These are phyloP conservation scores for Blepharisma stoltei DNA, from an alignment of 73 alveolate species.

Conservation along the genomic window DNA sequence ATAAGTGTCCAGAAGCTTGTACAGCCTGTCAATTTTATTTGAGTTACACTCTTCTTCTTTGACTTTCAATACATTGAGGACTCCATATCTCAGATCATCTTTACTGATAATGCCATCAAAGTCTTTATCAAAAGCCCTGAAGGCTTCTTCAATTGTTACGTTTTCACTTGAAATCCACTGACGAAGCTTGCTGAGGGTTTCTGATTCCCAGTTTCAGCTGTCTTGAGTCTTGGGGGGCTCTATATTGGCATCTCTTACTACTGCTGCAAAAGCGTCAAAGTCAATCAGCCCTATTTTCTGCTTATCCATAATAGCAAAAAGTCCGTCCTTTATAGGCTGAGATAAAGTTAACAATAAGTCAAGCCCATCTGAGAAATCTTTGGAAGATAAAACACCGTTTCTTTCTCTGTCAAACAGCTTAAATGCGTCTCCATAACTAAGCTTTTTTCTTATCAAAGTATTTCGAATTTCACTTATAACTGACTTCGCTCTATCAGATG, in stretches of 20 bases:
- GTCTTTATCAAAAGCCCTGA: slow-evolving; percentile 76
- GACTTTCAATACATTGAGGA: slow-evolving; percentile 58
- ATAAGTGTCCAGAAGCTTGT: slow-evolving; percentile 69
- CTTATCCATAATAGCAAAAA: slow-evolving; percentile 80
- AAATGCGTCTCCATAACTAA: slow-evolving; percentile 54
- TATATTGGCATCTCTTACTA: slow-evolving; percentile 39
- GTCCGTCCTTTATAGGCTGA: slow-evolving; percentile 68
- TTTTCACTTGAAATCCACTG: slow-evolving; percentile 68
- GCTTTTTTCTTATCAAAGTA: slow-evolving; percentile 35
- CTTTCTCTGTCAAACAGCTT: slow-evolving; percentile 55
- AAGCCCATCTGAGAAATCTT: slow-evolving; percentile 64
- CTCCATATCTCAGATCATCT: slow-evolving; percentile 62
- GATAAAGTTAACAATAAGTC: slow-evolving; percentile 51
- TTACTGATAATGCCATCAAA: slow-evolving; percentile 74
- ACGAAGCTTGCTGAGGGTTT: slow-evolving; percentile 52
- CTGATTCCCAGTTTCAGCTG: slow-evolving; percentile 84
- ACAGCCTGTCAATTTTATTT: slow-evolving; percentile 74
- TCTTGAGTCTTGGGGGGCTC: slow-evolving; percentile 46
- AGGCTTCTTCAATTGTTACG: slow-evolving; percentile 77
- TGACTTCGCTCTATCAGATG: slow-evolving; percentile 40
- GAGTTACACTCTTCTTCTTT: slow-evolving; percentile 40
- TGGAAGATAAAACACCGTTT: slow-evolving; percentile 69
- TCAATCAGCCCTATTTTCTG: slow-evolving; percentile 76
- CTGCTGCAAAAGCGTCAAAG: slow-evolving; percentile 63
- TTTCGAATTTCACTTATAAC: slow-evolving; percentile 42